Conservation (phyloP, 371 early-diverging fungal genomes). For the Encephalitozoon intestinalis region DNA sequence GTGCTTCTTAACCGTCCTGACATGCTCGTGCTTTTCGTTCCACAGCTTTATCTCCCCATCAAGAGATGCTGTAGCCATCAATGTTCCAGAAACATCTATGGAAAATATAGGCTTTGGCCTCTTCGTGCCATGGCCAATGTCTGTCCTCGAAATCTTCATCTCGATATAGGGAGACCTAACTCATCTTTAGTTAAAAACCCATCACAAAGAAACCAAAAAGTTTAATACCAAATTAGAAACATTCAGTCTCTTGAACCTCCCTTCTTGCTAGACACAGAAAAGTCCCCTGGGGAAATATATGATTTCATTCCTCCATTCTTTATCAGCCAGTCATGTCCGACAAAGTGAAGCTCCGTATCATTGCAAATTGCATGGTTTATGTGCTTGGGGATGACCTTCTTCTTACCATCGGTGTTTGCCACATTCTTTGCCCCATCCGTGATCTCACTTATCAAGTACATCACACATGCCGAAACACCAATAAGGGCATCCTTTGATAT, state of each 20-base stretch:
- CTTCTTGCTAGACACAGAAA: slow-evolving; percentile 12
- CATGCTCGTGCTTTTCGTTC: neutral
- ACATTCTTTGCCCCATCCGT: slow-evolving; percentile 56
- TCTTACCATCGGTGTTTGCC: slow-evolving; percentile 59
- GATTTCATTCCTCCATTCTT: slow-evolving; percentile 55
- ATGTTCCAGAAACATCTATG: slow-evolving; percentile 9
- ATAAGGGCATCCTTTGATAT: slow-evolving; percentile 55
- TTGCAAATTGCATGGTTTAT: slow-evolving; percentile 56
- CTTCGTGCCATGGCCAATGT: slow-evolving; percentile 29
- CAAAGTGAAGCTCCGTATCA: slow-evolving; percentile 55
- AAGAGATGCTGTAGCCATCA: slow-evolving; percentile 1
- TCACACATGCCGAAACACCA: slow-evolving; percentile 49
- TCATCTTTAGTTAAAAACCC: too few relatives aligned
- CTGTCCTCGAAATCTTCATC: slow-evolving; percentile 38
- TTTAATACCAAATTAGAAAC: neutral
- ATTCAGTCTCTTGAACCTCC: neutral
- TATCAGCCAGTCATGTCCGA: slow-evolving; percentile 56
- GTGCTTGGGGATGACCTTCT: slow-evolving; percentile 61
- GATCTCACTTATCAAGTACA: slow-evolving; percentile 59
- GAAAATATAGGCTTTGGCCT: slow-evolving; percentile 44
- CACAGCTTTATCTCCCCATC: slow-evolving; percentile 51
- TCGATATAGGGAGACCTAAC: neutral
- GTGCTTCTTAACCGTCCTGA: slow-evolving; percentile 47
- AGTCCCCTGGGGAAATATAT: neutral
- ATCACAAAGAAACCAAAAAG: neutral